Evolutionary conservation across 805 yeast genomes (phyloP).

Genomic region (Candida taoyuanica): DNA sequence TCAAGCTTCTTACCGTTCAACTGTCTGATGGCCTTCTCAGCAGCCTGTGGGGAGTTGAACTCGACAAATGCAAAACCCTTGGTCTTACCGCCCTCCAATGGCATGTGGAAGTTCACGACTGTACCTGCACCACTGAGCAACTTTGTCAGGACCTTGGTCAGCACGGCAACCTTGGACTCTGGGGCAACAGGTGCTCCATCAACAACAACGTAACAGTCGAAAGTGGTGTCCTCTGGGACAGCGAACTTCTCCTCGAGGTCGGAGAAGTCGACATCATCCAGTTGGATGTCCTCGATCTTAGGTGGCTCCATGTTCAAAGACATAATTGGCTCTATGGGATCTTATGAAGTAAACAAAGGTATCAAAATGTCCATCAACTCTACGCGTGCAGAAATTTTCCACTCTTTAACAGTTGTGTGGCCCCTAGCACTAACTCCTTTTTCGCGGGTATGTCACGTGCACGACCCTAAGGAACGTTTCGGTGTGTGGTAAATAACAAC

Average conservation of each 20-base stretch:
- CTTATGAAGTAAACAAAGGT: neutral
- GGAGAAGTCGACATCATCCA: conserved; percentile 72
- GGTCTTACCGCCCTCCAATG: conserved; percentile 71
- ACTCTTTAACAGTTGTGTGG: neutral
- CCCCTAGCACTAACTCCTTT: neutral
- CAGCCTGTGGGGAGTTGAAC: conserved; percentile 61
- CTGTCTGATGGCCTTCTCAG: conserved; percentile 71
- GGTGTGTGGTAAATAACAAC: conserved; percentile 1
- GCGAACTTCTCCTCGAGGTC: conserved; percentile 78
- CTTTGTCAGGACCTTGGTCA: conserved; percentile 81
- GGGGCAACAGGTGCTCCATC: conserved; percentile 98
- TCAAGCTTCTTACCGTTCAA: conserved; percentile 89
- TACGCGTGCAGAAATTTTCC: conserved; percentile 6
- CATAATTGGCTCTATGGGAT: conserved; percentile 1
- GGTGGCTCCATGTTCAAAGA: conserved; percentile 28
- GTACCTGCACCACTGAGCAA: conserved; percentile 75
- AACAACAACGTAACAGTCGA: conserved; percentile 76
- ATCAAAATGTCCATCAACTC: too few species aligned
- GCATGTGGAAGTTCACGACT: conserved; percentile 75
- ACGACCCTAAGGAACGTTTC: neutral
- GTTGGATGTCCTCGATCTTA: conserved; percentile 40
- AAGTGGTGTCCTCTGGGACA: conserved; percentile 54
- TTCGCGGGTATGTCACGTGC: neutral
- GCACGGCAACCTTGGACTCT: conserved; percentile 75
- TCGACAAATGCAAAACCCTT: conserved; percentile 87